Evolutionary conservation across 2,329 filamentous ascomycete species (phyloP), one percentile per base, ranked within the genome.

Genomic region (Pseudogymnoascus sp.): DNA sequence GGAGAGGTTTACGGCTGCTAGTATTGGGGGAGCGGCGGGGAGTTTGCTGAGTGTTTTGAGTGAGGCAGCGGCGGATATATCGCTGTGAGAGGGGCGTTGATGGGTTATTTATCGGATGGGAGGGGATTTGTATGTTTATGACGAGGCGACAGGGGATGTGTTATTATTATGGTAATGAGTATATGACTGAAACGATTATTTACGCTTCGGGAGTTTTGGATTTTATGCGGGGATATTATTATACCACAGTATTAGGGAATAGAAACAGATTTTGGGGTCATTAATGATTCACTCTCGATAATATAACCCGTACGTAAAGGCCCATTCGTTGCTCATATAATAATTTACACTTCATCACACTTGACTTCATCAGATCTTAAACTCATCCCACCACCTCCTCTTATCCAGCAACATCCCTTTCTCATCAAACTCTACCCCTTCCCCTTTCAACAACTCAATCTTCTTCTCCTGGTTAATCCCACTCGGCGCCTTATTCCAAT

Each of bases 11-110:
- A 78, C 80, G 1, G 82, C 81, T 0, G 84, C 83, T 4, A 81
- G 84, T 1, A 81, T 87, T 31, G 84, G 84, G 3, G 82, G 84
- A 8, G 83, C 83, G 0, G 83, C 84, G 0, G 83, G 80, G 2
- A 84, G 82, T 61, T 71, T 87, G 64, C 68, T 86, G 52, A 80
- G 80, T 61, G 82, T 86, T 1, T 72, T 87, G 33, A 79, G 81
- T 3, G 83, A 87, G 69, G 83, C 83, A 26, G 83, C 82, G 6
- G 69, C 68, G 55, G 71, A 61, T 26, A 39, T 39, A 29, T 37
- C 33, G 16, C 37, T 60, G 26, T 55, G 45, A 55, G 26, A 2
- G 1, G 19, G 41, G 16, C 11, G 4, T 11, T 33, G 43, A 3
- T 16, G 43, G 23, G 10, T 33, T n/a, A 7, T 55, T 55, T 55